These are phyloP conservation scores for Rhypophila decipiens DNA, from an alignment of 495 filamentous ascomycete species.

Conservation along the genomic window DNA sequence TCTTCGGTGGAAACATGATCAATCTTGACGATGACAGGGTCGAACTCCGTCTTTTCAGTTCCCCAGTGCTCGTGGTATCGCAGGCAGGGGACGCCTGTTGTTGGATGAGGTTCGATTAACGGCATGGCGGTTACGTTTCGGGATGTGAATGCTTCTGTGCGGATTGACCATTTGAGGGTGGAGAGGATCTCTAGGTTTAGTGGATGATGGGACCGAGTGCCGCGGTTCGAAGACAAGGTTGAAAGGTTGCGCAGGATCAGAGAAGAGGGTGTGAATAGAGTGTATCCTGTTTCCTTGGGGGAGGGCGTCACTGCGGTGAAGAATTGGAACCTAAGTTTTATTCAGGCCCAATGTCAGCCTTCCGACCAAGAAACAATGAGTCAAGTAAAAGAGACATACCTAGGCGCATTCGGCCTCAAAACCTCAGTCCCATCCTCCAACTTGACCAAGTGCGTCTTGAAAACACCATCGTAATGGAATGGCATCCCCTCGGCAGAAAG, in stretches of 20 bases:
- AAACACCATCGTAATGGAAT: constrained; percentile 51
- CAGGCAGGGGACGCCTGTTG: constrained; percentile 36
- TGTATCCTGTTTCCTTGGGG: constrained; percentile 42
- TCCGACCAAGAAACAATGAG: background rate
- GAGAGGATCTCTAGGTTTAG: constrained; percentile 34
- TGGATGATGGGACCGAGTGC: no score
- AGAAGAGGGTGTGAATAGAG: constrained; percentile 46
- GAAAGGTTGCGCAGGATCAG: constrained; percentile 47
- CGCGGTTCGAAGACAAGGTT: constrained; percentile 25
- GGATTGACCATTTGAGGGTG: constrained; percentile 36
- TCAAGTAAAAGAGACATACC: constrained; percentile 14
- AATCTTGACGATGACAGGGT: constrained; percentile 38
- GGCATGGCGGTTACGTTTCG: constrained; percentile 36
- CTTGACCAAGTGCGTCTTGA: constrained; percentile 39
- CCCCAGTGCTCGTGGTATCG: constrained; percentile 53
- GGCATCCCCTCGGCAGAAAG: constrained; percentile 49
- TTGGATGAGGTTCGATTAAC: constrained; percentile 44
- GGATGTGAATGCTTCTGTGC: constrained; percentile 34
- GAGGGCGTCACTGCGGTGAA: constrained; percentile 45
- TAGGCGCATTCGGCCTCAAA: constrained; percentile 16
- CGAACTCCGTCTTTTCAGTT: constrained; percentile 41
- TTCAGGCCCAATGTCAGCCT: background rate
- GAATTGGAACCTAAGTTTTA: constrained; percentile 38
- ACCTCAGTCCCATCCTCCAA: constrained; percentile 25
- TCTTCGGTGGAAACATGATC: constrained; percentile 17